These are phyloP conservation scores for Trichoderma sp. DNA, from an alignment of 2,329 filamentous ascomycete genomes.

Conservation along the genomic window DNA sequence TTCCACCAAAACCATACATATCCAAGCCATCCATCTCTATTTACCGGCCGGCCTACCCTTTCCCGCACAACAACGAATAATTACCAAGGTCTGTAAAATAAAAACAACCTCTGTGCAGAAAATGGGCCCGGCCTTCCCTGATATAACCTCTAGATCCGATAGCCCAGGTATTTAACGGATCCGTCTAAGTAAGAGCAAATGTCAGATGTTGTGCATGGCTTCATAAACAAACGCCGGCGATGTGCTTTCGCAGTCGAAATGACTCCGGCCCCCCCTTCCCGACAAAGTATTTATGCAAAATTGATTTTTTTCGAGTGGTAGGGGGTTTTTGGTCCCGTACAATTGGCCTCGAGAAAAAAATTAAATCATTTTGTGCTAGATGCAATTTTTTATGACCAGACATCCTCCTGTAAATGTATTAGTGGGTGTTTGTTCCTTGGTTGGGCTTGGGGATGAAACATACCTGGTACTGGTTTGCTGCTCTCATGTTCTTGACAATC, in stretches of 20 bases:
- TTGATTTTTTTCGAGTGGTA: neutral
- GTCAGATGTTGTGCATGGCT: conserved; percentile 9
- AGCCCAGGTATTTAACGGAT: neutral
- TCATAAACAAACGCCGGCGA: conserved; percentile 11
- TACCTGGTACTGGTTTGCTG: conserved; percentile 94
- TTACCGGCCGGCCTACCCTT: neutral
- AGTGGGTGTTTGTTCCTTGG: neutral
- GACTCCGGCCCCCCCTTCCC: neutral
- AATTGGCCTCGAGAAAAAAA: neutral
- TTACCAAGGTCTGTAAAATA: neutral
- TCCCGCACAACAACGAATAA: neutral
- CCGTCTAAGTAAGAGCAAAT: neutral
- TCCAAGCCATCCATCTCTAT: conserved; percentile 11
- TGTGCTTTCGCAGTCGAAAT: conserved; percentile 10
- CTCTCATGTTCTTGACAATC: conserved; percentile 94
- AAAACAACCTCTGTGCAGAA: neutral
- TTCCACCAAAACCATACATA: neutral
- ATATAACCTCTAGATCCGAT: conserved; percentile 10
- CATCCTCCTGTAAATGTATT: conserved; percentile 56
- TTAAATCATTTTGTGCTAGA: neutral
- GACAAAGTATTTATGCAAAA: neutral
- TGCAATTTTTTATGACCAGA: conserved; percentile 57
- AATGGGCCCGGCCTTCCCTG: neutral
- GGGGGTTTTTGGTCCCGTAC: neutral
- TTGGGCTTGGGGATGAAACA: conserved; percentile 22